Conservation (phyloP, 345 rosid species). For the Populus alba region DNA sequence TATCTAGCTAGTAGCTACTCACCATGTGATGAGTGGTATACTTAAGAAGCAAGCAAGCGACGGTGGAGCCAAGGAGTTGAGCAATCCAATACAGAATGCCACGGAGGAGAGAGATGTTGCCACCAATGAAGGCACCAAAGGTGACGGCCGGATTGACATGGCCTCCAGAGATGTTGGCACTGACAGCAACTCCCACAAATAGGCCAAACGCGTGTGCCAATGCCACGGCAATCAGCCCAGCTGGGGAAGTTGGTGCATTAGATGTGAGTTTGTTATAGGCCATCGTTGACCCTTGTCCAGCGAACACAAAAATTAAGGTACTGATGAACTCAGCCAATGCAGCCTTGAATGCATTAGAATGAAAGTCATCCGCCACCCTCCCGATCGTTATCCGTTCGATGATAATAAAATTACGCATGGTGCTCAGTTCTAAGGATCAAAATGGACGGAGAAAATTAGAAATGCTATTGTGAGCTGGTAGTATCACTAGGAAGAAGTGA, state of each 20-base stretch:
- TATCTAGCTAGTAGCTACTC: neutral
- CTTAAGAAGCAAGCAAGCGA: slow-evolving; percentile 76
- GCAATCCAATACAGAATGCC: slow-evolving; percentile 86
- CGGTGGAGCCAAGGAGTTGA: slow-evolving; percentile 82
- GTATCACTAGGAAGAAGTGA: neutral
- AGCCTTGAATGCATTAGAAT: slow-evolving; percentile 63
- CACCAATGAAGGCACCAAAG: slow-evolving; percentile 81
- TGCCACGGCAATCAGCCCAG: slow-evolving; percentile 70
- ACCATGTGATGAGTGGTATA: slow-evolving; percentile 73
- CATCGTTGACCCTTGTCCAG: slow-evolving; percentile 88
- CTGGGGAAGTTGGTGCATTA: slow-evolving; percentile 58
- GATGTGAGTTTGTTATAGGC: slow-evolving; percentile 78
- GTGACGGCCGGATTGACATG: slow-evolving; percentile 91
- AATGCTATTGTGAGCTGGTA: too few species aligned
- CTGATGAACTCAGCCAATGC: slow-evolving; percentile 89
- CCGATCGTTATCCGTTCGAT: slow-evolving; percentile 10
- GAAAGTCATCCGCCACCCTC: slow-evolving; percentile 3
- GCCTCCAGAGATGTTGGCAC: slow-evolving; percentile 88
- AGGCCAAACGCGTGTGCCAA: slow-evolving; percentile 75
- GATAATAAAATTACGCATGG: slow-evolving; percentile 2
- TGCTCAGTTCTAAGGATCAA: neutral
- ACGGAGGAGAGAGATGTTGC: slow-evolving; percentile 81
- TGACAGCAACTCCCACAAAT: slow-evolving; percentile 69
- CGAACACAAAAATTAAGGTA: slow-evolving; percentile 74
- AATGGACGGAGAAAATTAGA: neutral